phyloP scores from a whole-genome alignment of 352 stramenopile species.

The Globisporangium emineosum region DNA sequence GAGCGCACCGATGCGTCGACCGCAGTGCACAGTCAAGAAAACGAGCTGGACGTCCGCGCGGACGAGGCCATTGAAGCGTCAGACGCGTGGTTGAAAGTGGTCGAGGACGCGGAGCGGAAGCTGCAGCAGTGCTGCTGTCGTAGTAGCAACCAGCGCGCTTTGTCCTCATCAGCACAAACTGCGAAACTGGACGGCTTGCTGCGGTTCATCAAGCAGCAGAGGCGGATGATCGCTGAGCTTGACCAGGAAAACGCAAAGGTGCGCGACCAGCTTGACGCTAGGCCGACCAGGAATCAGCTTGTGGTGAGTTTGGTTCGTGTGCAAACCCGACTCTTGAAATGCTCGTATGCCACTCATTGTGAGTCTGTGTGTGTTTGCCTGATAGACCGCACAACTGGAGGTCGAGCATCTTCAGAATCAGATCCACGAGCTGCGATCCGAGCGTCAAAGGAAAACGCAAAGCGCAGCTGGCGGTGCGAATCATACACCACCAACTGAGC shows the following conservation, averaged over 20 bases:
- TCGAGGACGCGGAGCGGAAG: neutral
- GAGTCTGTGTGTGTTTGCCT: neutral
- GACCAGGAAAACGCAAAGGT: slow-evolving; percentile 25
- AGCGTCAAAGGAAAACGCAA: neutral
- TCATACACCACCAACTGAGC: neutral
- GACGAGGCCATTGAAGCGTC: neutral
- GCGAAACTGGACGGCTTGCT: slow-evolving; percentile 11
- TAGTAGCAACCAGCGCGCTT: neutral
- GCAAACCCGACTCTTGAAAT: too few relatives aligned
- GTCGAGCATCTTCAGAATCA: slow-evolving; percentile 5
- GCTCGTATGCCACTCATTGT: neutral
- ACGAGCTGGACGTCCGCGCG: neutral
- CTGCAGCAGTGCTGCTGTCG: neutral
- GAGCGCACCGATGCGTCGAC: slow-evolving; percentile 7
- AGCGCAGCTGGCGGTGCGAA: neutral
- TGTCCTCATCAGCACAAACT: neutral
- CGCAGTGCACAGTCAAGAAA: too few relatives aligned
- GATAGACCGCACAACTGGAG: slow-evolving; percentile 12
- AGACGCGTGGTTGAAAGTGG: neutral
- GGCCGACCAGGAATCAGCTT: slow-evolving; percentile 20
- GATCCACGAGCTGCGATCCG: neutral
- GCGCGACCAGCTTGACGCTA: slow-evolving; percentile 21
- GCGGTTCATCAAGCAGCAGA: slow-evolving; percentile 18
- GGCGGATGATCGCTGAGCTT: slow-evolving; percentile 14
- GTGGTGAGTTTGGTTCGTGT: too few relatives aligned